Conservation (phyloP, 768 basidiomycete genomes). For the Dendrothele bispora region DNA sequence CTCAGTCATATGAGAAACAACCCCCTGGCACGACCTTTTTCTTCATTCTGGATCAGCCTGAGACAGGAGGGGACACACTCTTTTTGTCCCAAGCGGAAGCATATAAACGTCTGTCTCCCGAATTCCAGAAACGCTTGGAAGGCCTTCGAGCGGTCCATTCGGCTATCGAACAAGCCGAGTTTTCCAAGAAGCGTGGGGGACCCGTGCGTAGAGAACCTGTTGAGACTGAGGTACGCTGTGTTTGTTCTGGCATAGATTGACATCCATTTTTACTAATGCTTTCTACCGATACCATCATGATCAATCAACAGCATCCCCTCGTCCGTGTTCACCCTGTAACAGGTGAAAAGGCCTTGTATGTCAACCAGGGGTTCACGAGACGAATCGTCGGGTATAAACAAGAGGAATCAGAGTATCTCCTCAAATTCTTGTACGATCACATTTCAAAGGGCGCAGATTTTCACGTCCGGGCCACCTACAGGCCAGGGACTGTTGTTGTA, state of each 20-base stretch:
- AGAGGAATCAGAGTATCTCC: slow-evolving; percentile 55
- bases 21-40: slow-evolving; percentile 58
- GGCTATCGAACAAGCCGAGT: slow-evolving; percentile 51
- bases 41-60: slow-evolving; percentile 51
- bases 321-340: slow-evolving; percentile 62
- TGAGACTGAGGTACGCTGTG: slow-evolving; percentile 40
- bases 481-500: slow-evolving; percentile 55
- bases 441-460: slow-evolving; percentile 50
- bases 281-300: no score
- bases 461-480: slow-evolving; percentile 48
- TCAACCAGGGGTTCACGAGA: slow-evolving; percentile 56
- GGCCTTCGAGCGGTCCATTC: slow-evolving; percentile 58
- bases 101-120: slow-evolving; percentile 57
- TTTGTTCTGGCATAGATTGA: no score
- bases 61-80: slow-evolving; percentile 52
- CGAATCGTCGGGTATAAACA: slow-evolving; percentile 55
- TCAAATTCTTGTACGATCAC: slow-evolving; percentile 56
- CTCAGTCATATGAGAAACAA: slow-evolving; percentile 53
- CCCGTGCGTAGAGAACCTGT: slow-evolving; percentile 52
- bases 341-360: slow-evolving; percentile 60
- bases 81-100: slow-evolving; percentile 60
- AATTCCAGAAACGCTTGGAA: slow-evolving; percentile 57
- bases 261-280: no score
- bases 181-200: slow-evolving; percentile 40
- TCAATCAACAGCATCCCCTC: slow-evolving; percentile 42